Percentiles rank a stretch among this genome's conserved stretches.
Evolutionary conservation across 2,329 filamentous ascomycete genomes (phyloP).

Genomic region (Botrytis sinoallii): DNA sequence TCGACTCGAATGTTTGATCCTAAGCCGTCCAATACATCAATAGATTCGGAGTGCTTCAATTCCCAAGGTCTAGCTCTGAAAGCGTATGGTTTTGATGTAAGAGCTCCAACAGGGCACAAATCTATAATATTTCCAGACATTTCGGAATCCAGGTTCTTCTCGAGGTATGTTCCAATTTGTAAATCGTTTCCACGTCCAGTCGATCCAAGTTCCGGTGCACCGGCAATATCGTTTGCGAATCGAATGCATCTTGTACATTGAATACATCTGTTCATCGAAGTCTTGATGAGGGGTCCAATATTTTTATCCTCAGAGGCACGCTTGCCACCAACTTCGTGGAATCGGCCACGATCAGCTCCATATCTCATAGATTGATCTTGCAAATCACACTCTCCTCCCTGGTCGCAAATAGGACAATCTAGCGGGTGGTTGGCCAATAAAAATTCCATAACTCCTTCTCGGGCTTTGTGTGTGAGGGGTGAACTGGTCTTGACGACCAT

Average conservation of each 20-base stretch:
- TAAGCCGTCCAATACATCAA: constrained; percentile 89
- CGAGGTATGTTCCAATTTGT: constrained; percentile 97
- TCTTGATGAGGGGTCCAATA: constrained; percentile 96
- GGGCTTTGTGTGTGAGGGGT: constrained; percentile 91
- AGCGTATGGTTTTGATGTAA: constrained; percentile 96
- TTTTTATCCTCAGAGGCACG: constrained; percentile 99
- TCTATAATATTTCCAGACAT: constrained; percentile 97
- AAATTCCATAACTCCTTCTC: constrained; percentile 99
- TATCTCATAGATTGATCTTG: constrained; percentile 99
- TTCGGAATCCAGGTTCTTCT: constrained; percentile 90
- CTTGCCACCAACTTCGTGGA: constrained; percentile 95
- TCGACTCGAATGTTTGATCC: constrained; percentile 95
- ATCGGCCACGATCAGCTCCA: constrained; percentile 89
- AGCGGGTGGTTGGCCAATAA: constrained; percentile 93
- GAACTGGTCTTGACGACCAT: constrained; percentile 99
- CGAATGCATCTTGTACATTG: constrained; percentile 98
- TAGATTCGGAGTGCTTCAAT: constrained; percentile 89
- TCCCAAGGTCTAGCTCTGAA: constrained; percentile 98
- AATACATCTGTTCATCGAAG: constrained; percentile 99
- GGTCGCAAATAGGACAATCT: constrained; percentile 96
- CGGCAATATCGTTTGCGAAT: constrained; percentile 96
- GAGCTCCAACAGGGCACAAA: constrained; percentile 92
- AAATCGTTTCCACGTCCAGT: constrained; percentile 94
- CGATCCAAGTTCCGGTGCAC: constrained; percentile 91
- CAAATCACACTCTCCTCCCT: constrained; percentile 97